Evolutionary conservation across 345 rosid species (phyloP), one percentile per base, ranked within the genome.

Genomic region (Noccaea bulbosa): DNA sequence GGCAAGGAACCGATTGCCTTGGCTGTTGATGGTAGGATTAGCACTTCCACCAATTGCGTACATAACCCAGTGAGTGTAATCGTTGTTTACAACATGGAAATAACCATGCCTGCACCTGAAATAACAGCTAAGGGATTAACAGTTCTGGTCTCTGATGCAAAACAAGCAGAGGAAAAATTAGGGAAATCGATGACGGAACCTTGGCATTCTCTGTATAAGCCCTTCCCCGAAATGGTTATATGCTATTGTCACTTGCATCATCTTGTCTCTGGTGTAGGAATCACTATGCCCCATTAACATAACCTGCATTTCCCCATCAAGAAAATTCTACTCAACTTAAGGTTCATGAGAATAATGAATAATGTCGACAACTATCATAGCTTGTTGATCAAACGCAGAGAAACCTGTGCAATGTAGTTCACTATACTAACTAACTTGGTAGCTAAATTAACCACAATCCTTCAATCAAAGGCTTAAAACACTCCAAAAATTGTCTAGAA

Each of bases 41-140:
- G 98, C 99, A 84, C 99, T 92, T 64, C 99, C 98, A 64, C 99
- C 98, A 22, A 95, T 92, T 17, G 98, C 99, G 78, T 95, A 92
- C 99, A 95, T 95, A 47, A 79, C 87, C 99, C 99, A 95, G 60
- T 95, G 98, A 17, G 98, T 90, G 59, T 95, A 95, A 81, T 95
- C 99, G 22, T 95, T 95, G 92, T 95, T 95, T 48, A 95, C 97
- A 24, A 95, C 91, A 43, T 95, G 98, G 90, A 95, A 92, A 73
- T 91, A 95, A 10, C 99, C 99, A 22, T 89, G 96, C 56, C 98
- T 77, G 79, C 99, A 95, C 79, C 99, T 94, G 92, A 73, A 8
- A 73, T 11, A 27, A 22, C 37, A 41, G 0, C 33, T 17, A 10
- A 55, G 30, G 15, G 3, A 22, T 55, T 17, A 61, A 33, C 59